A percentile compares a stretch with the other conserved stretches of the same genome.
phyloP scores from a whole-genome alignment of 345 rosid genomes.

The Lepidium sativum region DNA sequence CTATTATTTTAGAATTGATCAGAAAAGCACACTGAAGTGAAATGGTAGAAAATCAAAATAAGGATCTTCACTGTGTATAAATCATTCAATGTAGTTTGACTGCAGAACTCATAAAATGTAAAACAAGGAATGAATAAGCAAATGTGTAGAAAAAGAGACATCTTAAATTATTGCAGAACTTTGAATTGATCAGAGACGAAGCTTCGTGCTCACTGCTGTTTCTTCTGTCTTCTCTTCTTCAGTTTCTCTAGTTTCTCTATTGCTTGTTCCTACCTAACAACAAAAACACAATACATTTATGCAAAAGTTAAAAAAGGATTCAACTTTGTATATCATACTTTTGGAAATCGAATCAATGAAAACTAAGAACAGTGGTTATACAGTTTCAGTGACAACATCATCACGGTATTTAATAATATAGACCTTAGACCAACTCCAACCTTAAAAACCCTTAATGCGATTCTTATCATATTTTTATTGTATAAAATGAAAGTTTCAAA shows the following conservation, averaged over 20 bases:
- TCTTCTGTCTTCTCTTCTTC: slow-evolving; percentile 7
- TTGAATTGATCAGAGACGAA: not conserved
- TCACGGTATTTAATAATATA: not conserved
- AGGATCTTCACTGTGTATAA: not conserved
- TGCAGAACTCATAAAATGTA: not conserved
- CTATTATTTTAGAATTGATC: not conserved
- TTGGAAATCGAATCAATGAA: not conserved
- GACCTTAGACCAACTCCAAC: too few relatives aligned
- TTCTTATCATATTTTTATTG: too few relatives aligned
- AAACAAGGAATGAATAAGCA: too few relatives aligned
- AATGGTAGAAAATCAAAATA: not conserved
- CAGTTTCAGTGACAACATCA: slow-evolving; percentile 4
- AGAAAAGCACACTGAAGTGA: not conserved
- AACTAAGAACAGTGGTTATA: not conserved
- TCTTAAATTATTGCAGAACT: not conserved
- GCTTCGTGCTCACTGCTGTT: not conserved
- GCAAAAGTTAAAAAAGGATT: not conserved
- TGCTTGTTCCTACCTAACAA: not conserved
- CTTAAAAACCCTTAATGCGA: too few relatives aligned
- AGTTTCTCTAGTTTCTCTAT: not conserved
- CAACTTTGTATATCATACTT: not conserved
- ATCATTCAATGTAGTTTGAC: not conserved
- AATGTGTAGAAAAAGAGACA: too few relatives aligned
- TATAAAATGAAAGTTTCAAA: too few relatives aligned
- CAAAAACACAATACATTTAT: not conserved